Evolutionary conservation across 2,329 filamentous ascomycete species (phyloP), one percentile per base, ranked within the genome.

Genomic region (Dendryphion nanum): DNA sequence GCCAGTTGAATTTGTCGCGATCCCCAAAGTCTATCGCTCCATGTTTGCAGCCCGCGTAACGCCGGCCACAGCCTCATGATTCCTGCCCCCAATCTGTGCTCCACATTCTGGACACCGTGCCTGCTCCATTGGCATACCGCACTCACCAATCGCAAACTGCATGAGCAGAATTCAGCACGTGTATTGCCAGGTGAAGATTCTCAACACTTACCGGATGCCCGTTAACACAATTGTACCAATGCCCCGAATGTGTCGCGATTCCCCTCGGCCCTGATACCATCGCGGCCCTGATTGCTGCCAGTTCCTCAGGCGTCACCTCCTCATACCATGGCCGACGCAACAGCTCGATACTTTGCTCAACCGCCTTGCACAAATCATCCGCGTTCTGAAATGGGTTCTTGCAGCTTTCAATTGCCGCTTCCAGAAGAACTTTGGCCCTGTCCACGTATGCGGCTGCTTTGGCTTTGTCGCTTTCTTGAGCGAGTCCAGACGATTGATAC

Each of bases 31-130:
- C 16, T 17, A 30, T 8, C 2, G 10, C 29, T 30, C 29, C 29
- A 30, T 30, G 13, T 30, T 8, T 15, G 16, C 16, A 30, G 29
- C 29, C 12, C 29, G 10, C 10, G 8, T 63, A 2, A 81, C 77
- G 2, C 81, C 81, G 12, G 55, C 64, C 1, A 63, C 71, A 16
- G 71, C 36, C 8, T 4, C 34, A 57, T 83, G 78, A 33, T 72
- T 4, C 31, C 48, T 51, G 0, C 82, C 81, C 2, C 80, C 81
- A 24, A 85, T 72, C 0, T 59, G 43, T 2, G 70, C 69, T 3
- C 68, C 72, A 45, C 82, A 86, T 45, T 85, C 74, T 0, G 81
- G 79, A 46, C 83, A 87, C 2, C 57, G 57, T 1, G 80, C 72
- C 18, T 52, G 35, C 57, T 85, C 42, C 77, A 83, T 82, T 0